phyloP scores from a whole-genome alignment of 805 yeast genomes.

The Yarrowia yakushimensis region DNA sequence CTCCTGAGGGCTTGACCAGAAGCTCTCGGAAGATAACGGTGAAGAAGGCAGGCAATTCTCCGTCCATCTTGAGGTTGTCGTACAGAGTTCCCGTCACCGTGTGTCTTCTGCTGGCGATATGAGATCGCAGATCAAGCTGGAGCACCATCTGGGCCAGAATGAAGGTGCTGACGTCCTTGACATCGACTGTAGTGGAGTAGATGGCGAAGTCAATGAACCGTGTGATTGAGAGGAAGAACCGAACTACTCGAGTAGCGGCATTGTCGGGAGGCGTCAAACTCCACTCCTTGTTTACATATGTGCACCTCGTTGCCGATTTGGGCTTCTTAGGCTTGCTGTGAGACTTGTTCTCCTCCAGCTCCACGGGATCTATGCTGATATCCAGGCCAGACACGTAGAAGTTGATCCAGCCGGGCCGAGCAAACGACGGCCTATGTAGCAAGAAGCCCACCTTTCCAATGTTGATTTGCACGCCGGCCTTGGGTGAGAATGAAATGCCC shows the following conservation, averaged over 20 bases:
- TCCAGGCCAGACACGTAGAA: conserved; percentile 37
- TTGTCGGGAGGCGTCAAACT: conserved; percentile 32
- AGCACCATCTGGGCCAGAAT: conserved; percentile 35
- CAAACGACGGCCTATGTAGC: conserved; percentile 42
- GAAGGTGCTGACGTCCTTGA: conserved; percentile 32
- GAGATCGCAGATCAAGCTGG: conserved; percentile 35
- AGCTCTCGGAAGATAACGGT: conserved; percentile 34
- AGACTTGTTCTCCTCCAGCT: conserved; percentile 24
- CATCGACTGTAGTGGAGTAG: conserved; percentile 32
- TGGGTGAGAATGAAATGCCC: conserved; percentile 38
- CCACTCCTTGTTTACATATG: conserved; percentile 28
- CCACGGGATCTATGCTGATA: conserved; percentile 35
- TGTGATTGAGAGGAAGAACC: conserved; percentile 29
- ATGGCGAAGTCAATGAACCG: conserved; percentile 35
- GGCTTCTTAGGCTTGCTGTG: background rate
- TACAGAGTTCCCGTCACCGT: conserved; percentile 40
- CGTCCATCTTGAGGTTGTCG: conserved; percentile 31
- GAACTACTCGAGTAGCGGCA: conserved; percentile 28
- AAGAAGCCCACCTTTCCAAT: conserved; percentile 39
- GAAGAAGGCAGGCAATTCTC: conserved; percentile 36
- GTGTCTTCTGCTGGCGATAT: background rate
- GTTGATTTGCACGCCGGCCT: conserved; percentile 38
- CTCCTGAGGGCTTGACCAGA: conserved; percentile 33
- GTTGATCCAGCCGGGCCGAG: conserved; percentile 42
- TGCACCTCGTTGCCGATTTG: background rate